Evolutionary conservation across 176 grass and related monocot genomes (phyloP).

Genomic region (Elymus sibiricus): DNA sequence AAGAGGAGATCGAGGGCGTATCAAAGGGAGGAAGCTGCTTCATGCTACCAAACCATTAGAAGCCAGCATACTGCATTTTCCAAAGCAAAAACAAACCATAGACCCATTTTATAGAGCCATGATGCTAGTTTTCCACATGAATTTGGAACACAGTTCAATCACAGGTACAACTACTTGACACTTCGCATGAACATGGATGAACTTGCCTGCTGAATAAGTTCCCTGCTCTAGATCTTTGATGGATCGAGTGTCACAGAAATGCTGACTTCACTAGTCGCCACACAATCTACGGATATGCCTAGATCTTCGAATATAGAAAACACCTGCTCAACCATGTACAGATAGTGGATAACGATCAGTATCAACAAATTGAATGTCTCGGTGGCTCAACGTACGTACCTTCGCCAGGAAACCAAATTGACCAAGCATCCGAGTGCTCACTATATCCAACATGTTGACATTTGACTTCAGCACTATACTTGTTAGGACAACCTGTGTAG

Average conservation of each 20-base stretch:
- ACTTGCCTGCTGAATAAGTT: constrained; percentile 81
- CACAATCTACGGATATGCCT: constrained; percentile 90
- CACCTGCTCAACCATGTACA: constrained; percentile 48
- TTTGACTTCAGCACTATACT: too few relatives aligned
- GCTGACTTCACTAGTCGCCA: constrained; percentile 96
- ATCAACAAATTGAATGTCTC: too few relatives aligned
- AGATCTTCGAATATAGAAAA: constrained; percentile 97
- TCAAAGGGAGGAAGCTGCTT: neutral
- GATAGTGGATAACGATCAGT: neutral
- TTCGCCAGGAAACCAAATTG: too few relatives aligned
- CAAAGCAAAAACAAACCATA: neutral
- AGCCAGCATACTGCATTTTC: neutral
- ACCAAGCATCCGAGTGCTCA: too few relatives aligned
- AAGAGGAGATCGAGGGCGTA: neutral
- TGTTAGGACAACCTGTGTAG: too few relatives aligned
- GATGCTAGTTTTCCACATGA: neutral
- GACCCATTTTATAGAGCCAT: neutral
- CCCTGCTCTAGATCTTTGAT: constrained; percentile 79
- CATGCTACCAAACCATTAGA: neutral
- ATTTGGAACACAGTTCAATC: neutral
- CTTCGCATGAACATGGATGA: neutral
- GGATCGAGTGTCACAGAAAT: constrained; percentile 91
- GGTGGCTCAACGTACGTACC: too few relatives aligned
- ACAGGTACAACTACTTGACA: neutral
- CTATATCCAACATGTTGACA: too few relatives aligned